These are phyloP conservation scores for Pleodorina starrii DNA, from an alignment of 139 green algal genomes.

Conservation along the genomic window DNA sequence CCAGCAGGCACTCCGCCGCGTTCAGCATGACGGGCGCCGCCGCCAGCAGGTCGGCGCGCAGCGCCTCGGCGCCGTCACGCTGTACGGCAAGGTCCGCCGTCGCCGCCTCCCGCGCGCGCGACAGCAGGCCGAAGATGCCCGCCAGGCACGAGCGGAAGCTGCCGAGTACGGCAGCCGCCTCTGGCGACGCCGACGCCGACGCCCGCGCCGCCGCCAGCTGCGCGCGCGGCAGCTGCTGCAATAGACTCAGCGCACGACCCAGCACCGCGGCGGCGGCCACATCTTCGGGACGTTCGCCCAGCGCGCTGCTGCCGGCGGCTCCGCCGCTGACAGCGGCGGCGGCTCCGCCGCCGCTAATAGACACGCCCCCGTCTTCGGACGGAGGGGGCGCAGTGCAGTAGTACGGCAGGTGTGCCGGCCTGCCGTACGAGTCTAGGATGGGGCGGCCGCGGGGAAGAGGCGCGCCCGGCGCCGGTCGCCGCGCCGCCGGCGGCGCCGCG, in stretches of 20 bases:
- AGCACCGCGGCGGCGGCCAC: background rate
- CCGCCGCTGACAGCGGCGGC: background rate
- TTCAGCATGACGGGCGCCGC: constrained; percentile 2
- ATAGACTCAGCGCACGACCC: background rate
- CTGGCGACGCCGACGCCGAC: background rate
- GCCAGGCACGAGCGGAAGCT: constrained; percentile 4
- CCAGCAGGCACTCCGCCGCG: constrained; percentile 12
- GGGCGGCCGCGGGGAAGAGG: background rate
- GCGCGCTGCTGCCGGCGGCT: background rate
- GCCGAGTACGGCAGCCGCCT: background rate
- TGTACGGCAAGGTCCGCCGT: background rate
- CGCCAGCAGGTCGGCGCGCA: background rate
- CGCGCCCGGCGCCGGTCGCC: too few relatives aligned
- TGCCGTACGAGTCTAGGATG: background rate
- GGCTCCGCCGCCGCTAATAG: background rate
- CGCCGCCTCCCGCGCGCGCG: constrained; percentile 1
- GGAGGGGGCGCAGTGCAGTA: background rate
- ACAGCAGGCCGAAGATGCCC: constrained; percentile 10
- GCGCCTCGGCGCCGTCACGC: background rate
- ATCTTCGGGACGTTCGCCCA: background rate
- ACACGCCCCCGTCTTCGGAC: background rate
- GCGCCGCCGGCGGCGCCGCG: too few relatives aligned
- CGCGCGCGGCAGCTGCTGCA: constrained; percentile 17
- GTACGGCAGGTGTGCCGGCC: background rate
- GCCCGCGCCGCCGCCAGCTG: constrained; percentile 14